Percentiles rank a stretch among this genome's conserved stretches.
phyloP scores from a whole-genome alignment of 768 basidiomycete species.

The Vishniacozyma victoriae region DNA sequence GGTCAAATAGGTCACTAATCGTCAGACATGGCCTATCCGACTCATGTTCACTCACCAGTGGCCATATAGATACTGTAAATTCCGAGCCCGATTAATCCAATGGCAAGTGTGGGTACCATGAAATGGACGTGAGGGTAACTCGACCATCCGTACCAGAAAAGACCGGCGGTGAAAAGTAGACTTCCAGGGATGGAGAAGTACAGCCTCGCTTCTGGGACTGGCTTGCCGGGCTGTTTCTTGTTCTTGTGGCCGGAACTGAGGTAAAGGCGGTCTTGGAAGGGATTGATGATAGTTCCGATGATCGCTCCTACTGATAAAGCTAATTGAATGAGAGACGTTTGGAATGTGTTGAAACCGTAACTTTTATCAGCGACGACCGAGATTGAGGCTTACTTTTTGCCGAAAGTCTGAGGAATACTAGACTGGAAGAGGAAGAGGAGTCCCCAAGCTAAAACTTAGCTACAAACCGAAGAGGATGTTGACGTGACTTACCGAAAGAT shows the following conservation, averaged over 20 bases:
- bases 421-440: conserved; percentile 8
- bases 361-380: neutral
- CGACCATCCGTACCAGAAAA: conserved; percentile 13
- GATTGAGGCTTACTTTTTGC: neutral
- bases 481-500: conserved; percentile 4
- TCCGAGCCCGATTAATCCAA: conserved; percentile 9
- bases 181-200: conserved; percentile 12
- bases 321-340: conserved; percentile 1
- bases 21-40: neutral
- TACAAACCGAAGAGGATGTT: too few species aligned
- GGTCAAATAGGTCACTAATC: conserved; percentile 3
- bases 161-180: conserved; percentile 9
- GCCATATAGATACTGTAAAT: conserved; percentile 15
- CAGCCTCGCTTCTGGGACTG: conserved; percentile 12
- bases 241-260: conserved; percentile 1
- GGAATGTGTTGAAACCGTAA: conserved; percentile 8
- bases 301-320: conserved; percentile 5
- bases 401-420: conserved; percentile 7
- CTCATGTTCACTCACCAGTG: neutral
- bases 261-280: conserved; percentile 11
- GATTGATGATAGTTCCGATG: conserved; percentile 7
- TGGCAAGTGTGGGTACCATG: conserved; percentile 10
- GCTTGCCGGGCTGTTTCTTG: conserved; percentile 8
- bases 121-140: conserved; percentile 9
- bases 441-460: neutral